Conservation (phyloP, 495 filamentous ascomycete species). For the Talaromyces trachyspermus region DNA sequence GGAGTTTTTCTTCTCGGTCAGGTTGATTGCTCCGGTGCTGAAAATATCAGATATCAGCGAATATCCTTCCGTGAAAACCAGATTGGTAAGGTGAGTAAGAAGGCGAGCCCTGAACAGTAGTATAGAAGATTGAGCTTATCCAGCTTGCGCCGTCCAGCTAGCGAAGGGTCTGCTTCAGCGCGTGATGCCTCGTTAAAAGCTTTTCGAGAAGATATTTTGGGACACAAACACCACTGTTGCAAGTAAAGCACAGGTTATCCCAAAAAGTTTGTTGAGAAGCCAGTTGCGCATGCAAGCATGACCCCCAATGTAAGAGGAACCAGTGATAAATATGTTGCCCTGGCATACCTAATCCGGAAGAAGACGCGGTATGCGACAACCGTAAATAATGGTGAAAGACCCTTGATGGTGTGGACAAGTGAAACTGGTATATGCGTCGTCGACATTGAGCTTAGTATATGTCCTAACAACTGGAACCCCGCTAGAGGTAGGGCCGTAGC, state of each 20-base stretch:
- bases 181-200: constrained; percentile 92
- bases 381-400: constrained; percentile 93
- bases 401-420: constrained; percentile 97
- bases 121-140: constrained; percentile 96
- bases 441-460: constrained; percentile 87
- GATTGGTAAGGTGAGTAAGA: constrained; percentile 82
- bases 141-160: constrained; percentile 58
- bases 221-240: constrained; percentile 93
- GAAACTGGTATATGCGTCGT: constrained; percentile 93
- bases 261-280: constrained; percentile 77
- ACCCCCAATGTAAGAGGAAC: constrained; percentile 88
- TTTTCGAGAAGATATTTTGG: constrained; percentile 99
- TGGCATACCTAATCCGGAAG: constrained; percentile 80
- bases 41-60: constrained; percentile 46
- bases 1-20: constrained; percentile 55
- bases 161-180: constrained; percentile 62
- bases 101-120: constrained; percentile 89
- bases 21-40: constrained; percentile 56
- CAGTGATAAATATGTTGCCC: constrained; percentile 84
- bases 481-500: constrained; percentile 81
- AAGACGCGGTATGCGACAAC: constrained; percentile 87
- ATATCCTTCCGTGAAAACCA: constrained; percentile 91
- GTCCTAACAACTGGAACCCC: constrained; percentile 86
- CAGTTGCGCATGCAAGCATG: constrained; percentile 88
- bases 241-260: constrained; percentile 77